Conservation (phyloP, 1,139 yeast species). For the Kodamaea suecica region DNA sequence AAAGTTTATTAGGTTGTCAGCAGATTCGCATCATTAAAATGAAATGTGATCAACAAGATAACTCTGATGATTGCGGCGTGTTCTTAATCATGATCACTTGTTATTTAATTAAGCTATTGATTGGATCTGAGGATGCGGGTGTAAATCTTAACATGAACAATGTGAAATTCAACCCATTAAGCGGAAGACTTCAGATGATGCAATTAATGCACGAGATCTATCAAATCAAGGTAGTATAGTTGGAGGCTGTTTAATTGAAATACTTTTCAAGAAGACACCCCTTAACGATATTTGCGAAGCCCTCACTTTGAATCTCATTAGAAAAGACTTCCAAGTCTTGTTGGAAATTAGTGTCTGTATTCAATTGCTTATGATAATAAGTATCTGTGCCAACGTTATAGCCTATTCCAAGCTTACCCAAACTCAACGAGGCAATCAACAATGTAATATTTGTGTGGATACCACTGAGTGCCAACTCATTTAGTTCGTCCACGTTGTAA, state of each 20-base stretch:
- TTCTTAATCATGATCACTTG: constrained; percentile 42
- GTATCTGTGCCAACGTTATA: constrained; percentile 23
- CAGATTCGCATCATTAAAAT: constrained; percentile 25
- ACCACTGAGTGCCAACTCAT: constrained; percentile 7
- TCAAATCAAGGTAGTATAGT: not conserved
- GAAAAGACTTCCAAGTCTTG: constrained; percentile 23
- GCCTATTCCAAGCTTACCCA: constrained; percentile 30
- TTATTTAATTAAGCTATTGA: constrained; percentile 22
- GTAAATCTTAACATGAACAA: constrained; percentile 27
- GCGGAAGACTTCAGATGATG: constrained; percentile 24
- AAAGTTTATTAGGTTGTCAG: constrained; percentile 17
- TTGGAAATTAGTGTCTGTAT: constrained; percentile 9
- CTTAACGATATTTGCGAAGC: constrained; percentile 28
- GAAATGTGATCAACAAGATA: constrained; percentile 42
- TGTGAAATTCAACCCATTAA: constrained; percentile 29
- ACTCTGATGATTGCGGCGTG: constrained; percentile 49
- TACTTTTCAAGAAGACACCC: constrained; percentile 27
- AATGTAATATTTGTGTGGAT: constrained; percentile 21
- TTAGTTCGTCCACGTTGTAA: constrained; percentile 12
- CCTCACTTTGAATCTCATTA: constrained; percentile 23
- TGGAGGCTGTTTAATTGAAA: constrained; percentile 11
- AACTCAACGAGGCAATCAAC: constrained; percentile 24
- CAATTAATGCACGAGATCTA: constrained; percentile 9
- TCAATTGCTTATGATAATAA: constrained; percentile 19
- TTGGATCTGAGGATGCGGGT: constrained; percentile 6